Evolutionary conservation across 345 rosid genomes (phyloP).

Genomic region (Bruguiera sexangula): DNA sequence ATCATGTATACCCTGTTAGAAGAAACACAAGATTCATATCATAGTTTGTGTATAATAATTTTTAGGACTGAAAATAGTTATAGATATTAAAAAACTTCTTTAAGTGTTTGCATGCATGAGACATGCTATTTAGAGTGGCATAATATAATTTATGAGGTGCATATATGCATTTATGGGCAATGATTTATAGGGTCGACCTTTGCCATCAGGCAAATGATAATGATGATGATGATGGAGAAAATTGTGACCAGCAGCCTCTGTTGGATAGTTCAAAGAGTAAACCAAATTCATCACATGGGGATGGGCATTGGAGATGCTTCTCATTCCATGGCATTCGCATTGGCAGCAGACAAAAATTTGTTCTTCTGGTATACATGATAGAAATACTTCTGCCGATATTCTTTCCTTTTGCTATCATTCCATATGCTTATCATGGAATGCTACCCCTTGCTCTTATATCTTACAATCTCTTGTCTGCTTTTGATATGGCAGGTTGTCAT

Average conservation of each 20-base stretch:
- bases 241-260: slow-evolving; percentile 38
- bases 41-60: slow-evolving; percentile 1
- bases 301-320: slow-evolving; percentile 42
- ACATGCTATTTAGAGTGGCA: slow-evolving; percentile 8
- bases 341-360: slow-evolving; percentile 59
- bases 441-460: neutral
- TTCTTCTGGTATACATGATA: slow-evolving; percentile 39
- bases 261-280: slow-evolving; percentile 38
- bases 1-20: no score
- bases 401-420: neutral
- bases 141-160: slow-evolving; percentile 21
- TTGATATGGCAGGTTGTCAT: slow-evolving; percentile 35
- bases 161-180: slow-evolving; percentile 31
- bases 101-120: neutral
- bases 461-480: neutral
- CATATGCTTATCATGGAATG: neutral
- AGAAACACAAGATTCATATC: neutral
- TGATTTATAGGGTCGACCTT: slow-evolving; percentile 68
- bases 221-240: slow-evolving; percentile 45
- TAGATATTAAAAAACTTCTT: neutral
- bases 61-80: no score
- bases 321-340: slow-evolving; percentile 45
- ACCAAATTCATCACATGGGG: slow-evolving; percentile 30
- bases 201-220: slow-evolving; percentile 68
- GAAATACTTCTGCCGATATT: neutral